Evolutionary conservation across 768 basidiomycete genomes (phyloP).

Genomic region (Flagelloscypha sp.): DNA sequence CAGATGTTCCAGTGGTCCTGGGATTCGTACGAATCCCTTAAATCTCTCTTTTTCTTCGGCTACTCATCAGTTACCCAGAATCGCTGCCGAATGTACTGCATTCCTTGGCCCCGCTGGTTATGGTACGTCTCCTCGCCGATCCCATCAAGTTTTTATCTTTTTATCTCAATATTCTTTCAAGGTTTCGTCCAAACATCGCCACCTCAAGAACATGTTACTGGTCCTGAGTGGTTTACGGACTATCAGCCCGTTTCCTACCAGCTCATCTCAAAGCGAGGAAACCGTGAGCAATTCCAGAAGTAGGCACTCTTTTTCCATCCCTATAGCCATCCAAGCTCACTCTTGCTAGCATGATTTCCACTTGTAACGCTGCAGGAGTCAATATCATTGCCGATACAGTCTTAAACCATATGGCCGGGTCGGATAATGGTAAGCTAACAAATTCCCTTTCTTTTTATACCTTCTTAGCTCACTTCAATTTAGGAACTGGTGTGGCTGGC

Average conservation of each 20-base stretch:
- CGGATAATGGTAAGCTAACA: no score
- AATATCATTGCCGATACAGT: conserved; percentile 27
- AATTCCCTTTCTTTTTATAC: no score
- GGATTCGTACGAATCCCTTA: conserved; percentile 16
- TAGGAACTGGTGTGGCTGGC: conserved; percentile 19
- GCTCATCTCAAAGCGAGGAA: conserved; percentile 57
- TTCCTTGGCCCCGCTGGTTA: conserved; percentile 67
- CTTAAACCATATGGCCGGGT: conserved; percentile 34
- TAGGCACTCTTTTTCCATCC: conserved; percentile 7
- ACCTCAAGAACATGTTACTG: conserved; percentile 48
- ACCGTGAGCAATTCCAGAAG: conserved; percentile 40
- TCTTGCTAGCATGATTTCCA: conserved; percentile 22
- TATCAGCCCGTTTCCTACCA: conserved; percentile 64
- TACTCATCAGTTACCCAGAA: conserved; percentile 23
- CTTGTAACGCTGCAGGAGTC: conserved; percentile 25
- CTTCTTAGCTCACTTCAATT: no score
- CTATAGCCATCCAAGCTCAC: not conserved
- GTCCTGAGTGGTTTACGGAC: conserved; percentile 67
- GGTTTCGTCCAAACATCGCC: conserved; percentile 38
- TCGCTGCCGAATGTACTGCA: conserved; percentile 54
- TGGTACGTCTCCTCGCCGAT: conserved; percentile 31
- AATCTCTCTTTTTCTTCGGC: not conserved
- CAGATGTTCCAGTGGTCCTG: conserved; percentile 69
- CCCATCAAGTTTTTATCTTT: conserved; percentile 11
- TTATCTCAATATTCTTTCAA: no score